Conservation (phyloP, 306 rosid genomes). For the Cucumis hystrix region DNA sequence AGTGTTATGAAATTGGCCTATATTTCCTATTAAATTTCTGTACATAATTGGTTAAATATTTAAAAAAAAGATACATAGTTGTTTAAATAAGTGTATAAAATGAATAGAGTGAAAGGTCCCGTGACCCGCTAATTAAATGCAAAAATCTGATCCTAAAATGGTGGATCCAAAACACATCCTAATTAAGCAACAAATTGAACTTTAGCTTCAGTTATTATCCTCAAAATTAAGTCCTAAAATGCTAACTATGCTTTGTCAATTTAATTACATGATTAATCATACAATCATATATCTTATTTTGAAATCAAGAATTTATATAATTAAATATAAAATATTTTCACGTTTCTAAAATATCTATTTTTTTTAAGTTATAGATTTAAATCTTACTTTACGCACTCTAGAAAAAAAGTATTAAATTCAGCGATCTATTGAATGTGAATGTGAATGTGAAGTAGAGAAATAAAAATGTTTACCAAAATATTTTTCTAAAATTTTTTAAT, state of each 20-base stretch:
- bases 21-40: too few relatives aligned
- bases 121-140: neutral
- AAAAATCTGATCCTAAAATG: neutral
- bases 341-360: too few relatives aligned
- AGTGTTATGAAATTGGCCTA: too few relatives aligned
- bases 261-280: neutral
- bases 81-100: too few relatives aligned
- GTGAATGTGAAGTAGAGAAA: too few relatives aligned
- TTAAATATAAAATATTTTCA: neutral
- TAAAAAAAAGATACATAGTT: too few relatives aligned
- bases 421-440: too few relatives aligned
- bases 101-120: neutral
- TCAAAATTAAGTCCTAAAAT: neutral
- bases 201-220: neutral
- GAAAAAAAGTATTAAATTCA: too few relatives aligned
- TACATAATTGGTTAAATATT: too few relatives aligned
- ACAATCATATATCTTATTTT: neutral
- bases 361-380: neutral
- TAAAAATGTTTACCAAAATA: too few relatives aligned
- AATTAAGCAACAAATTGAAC: neutral
- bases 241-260: neutral
- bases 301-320: neutral
- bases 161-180: neutral
- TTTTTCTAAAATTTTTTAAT: too few relatives aligned
- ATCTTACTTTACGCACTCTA: too few relatives aligned